These are phyloP conservation scores for Suhomyces wounanorum DNA, from an alignment of 1,139 yeast species.

Conservation along the genomic window DNA sequence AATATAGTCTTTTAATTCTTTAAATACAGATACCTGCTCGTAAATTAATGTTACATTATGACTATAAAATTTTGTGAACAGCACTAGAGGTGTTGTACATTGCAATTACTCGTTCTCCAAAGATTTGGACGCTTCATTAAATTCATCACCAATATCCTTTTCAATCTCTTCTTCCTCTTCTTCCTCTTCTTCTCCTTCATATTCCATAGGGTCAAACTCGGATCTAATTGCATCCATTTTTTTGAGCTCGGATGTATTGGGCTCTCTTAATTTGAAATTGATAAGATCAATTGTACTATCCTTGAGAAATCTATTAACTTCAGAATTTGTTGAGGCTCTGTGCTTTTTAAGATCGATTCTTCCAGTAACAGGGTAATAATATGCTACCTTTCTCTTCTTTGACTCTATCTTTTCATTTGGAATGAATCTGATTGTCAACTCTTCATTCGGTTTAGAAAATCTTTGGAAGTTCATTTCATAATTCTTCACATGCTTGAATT, in stretches of 20 bases:
- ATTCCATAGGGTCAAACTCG: slow-evolving; percentile 75
- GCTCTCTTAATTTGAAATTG: slow-evolving; percentile 67
- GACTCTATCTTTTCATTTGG: slow-evolving; percentile 65
- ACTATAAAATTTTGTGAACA: neutral
- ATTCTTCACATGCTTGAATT: slow-evolving; percentile 70
- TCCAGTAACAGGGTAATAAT: slow-evolving; percentile 77
- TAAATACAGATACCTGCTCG: neutral
- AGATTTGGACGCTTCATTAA: slow-evolving; percentile 13
- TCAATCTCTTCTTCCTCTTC: slow-evolving; percentile 21
- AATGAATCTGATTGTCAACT: slow-evolving; percentile 44
- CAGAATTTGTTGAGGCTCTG: slow-evolving; percentile 55
- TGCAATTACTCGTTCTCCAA: slow-evolving; percentile 1
- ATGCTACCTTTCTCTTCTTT: slow-evolving; percentile 60
- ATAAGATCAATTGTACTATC: slow-evolving; percentile 57
- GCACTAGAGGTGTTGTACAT: neutral
- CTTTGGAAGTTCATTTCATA: slow-evolving; percentile 72
- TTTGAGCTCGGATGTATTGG: slow-evolving; percentile 68
- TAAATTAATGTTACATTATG: slow-evolving; percentile 6
- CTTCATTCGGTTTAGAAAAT: slow-evolving; percentile 47
- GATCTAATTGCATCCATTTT: slow-evolving; percentile 69
- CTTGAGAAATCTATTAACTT: slow-evolving; percentile 51
- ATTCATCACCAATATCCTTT: slow-evolving; percentile 14
- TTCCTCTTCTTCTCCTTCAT: slow-evolving; percentile 54
- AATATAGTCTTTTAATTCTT: slow-evolving; percentile 4
- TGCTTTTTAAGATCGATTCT: slow-evolving; percentile 82